Evolutionary conservation across 2,329 filamentous ascomycete genomes (phyloP), one percentile per base, ranked within the genome.

Genomic region (Botrytis squamosa): DNA sequence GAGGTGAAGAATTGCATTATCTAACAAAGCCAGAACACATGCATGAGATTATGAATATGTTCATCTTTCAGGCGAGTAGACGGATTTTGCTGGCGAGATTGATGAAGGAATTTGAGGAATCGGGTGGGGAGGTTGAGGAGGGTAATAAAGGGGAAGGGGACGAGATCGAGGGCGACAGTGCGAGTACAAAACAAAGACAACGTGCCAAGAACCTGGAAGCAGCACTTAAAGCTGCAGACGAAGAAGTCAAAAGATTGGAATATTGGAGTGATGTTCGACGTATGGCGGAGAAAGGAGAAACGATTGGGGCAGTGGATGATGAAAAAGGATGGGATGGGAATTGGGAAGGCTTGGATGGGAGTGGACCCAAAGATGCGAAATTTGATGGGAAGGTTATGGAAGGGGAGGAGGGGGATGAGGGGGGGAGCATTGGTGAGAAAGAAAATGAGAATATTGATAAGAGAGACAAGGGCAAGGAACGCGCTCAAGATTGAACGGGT

Each of bases 1-100:
- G 89, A 33, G 89, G 89, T 9, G 90, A 92, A 38, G 94, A 98
- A 78, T 84, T 98, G 42, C 86, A 87, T 71, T 92, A 94, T 75
- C 85, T 99, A 87, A 92, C 73, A 36, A 74, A 79, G 87, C 92
- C 72, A n/a, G 75, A 79, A 36, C 86, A 91, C 81, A 95, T 97
- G 87, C 91, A 93, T 72, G 90, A 94, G 63, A 92, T 97, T 77
- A 95, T 97, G 94, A 86, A 89, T 0, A 86, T 92, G 74, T 93
- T 98, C 79, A 86, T 99, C 33, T 99, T 97, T 81, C 95, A 98
- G 82, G 91, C 91, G 29, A 97, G 95, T 3, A 89, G 95, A 38
- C 89, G 91, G 75, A 89, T 94, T 73, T 86, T 98, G 6, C 85
- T 98, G 25, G 86, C 89, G 29, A 88, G 90, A 69, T 84, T 99